These are phyloP conservation scores for Hypericum androsaemum DNA, from an alignment of 345 rosid species.

Conservation along the genomic window DNA sequence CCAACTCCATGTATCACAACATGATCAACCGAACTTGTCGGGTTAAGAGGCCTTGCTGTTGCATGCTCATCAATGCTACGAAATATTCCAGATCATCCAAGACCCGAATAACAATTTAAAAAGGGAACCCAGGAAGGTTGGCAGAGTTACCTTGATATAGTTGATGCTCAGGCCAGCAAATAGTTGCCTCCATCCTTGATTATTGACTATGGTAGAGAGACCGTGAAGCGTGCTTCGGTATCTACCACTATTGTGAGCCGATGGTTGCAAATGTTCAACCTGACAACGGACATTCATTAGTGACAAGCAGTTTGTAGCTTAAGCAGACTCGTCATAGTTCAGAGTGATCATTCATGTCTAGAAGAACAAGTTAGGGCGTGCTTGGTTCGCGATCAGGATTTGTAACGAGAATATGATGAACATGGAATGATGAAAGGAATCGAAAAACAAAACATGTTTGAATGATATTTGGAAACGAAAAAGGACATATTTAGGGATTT, in stretches of 20 bases:
- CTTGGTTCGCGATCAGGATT: no score
- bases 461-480: no score
- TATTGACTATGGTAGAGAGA: constrained; percentile 49
- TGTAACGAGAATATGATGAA: no score
- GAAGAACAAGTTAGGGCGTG: no score
- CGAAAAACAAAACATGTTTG: no score
- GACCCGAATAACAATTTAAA: neutral
- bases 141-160: constrained; percentile 60
- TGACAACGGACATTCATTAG: constrained; percentile 19
- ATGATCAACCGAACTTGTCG: neutral
- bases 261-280: constrained; percentile 69
- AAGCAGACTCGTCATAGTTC: neutral
- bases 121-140: neutral
- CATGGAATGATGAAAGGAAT: no score
- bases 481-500: no score
- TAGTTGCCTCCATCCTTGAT: constrained; percentile 89
- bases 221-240: constrained; percentile 67
- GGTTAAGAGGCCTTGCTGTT: no score
- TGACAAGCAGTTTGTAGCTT: neutral
- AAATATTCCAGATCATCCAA: neutral
- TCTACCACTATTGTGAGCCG: constrained; percentile 34
- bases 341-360: neutral
- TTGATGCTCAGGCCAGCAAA: constrained; percentile 96
- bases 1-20: neutral
- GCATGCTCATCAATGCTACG: no score